phyloP scores from a whole-genome alignment of 2,329 filamentous ascomycete genomes.

The Penicillium sp. region DNA sequence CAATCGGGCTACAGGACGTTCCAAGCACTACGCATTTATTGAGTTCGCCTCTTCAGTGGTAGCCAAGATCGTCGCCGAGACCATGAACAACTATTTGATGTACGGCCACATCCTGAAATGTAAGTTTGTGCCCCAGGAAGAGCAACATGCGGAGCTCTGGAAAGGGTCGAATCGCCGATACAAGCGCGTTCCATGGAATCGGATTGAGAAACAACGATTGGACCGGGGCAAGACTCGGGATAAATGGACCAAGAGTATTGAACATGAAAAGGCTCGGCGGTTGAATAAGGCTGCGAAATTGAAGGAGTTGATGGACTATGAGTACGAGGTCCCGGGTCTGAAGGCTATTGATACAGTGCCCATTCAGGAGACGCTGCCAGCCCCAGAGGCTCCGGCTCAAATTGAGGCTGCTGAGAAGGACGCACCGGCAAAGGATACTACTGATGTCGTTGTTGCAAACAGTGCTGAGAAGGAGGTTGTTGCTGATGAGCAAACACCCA shows the following conservation, averaged over 20 bases:
- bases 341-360: slow-evolving; percentile 59
- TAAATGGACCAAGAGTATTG: slow-evolving; percentile 72
- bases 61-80: slow-evolving; percentile 88
- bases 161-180: slow-evolving; percentile 87
- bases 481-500: slow-evolving; percentile 23
- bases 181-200: slow-evolving; percentile 83
- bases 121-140: slow-evolving; percentile 69
- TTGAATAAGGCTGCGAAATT: slow-evolving; percentile 67
- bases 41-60: slow-evolving; percentile 75
- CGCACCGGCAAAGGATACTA: slow-evolving; percentile 23
- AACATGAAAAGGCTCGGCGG: slow-evolving; percentile 68
- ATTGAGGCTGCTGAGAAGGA: slow-evolving; percentile 15
- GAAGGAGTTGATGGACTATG: slow-evolving; percentile 70
- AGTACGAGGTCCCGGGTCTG: slow-evolving; percentile 69
- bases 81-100: slow-evolving; percentile 96
- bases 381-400: slow-evolving; percentile 24
- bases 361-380: slow-evolving; percentile 28
- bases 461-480: slow-evolving; percentile 24
- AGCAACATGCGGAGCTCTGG: slow-evolving; percentile 78
- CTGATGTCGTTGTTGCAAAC: slow-evolving; percentile 17
- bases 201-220: slow-evolving; percentile 73
- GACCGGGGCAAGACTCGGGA: slow-evolving; percentile 69
- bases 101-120: slow-evolving; percentile 93
- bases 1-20: slow-evolving; percentile 85
- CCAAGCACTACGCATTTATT: slow-evolving; percentile 92